Percentiles rank a stretch among this genome's conserved stretches.
These are phyloP conservation scores for Lachnellula occidentalis DNA, from an alignment of 2,329 filamentous ascomycete species.

Conservation along the genomic window DNA sequence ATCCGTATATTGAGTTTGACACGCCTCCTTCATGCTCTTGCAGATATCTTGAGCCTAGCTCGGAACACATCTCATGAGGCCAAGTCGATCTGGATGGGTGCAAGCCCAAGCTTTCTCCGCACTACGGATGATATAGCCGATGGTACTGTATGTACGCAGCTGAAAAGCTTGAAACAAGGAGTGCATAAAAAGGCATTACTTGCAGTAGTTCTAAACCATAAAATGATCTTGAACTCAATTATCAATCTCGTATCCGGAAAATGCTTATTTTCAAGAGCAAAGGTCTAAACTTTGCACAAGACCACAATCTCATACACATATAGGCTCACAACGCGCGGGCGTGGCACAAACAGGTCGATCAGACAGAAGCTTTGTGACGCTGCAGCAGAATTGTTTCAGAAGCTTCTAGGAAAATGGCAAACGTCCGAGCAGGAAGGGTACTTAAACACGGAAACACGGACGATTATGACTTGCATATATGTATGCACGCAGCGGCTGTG, in stretches of 20 bases:
- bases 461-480: constrained; percentile 15
- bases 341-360: constrained; percentile 6
- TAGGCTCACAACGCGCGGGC: background rate
- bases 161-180: constrained; percentile 6
- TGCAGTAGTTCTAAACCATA: background rate
- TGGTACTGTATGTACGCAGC: background rate
- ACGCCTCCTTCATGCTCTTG: too few relatives aligned
- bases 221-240: background rate
- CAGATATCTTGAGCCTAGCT: too few relatives aligned
- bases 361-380: constrained; percentile 7
- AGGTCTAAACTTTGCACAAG: background rate
- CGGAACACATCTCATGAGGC: too few relatives aligned
- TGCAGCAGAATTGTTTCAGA: constrained; percentile 17
- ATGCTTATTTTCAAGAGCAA: background rate
- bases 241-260: background rate
- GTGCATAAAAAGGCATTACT: background rate
- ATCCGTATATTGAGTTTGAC: too few relatives aligned
- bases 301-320: background rate
- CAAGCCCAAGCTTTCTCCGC: too few relatives aligned
- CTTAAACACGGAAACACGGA: constrained; percentile 8
- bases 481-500: background rate
- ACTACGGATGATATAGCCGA: too few relatives aligned
- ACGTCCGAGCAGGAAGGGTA: constrained; percentile 10
- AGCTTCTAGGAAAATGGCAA: constrained; percentile 7
- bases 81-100: too few relatives aligned